Evolutionary conservation across 73 alveolate species (phyloP).

Genomic region (Paramecium sexaurelia): DNA sequence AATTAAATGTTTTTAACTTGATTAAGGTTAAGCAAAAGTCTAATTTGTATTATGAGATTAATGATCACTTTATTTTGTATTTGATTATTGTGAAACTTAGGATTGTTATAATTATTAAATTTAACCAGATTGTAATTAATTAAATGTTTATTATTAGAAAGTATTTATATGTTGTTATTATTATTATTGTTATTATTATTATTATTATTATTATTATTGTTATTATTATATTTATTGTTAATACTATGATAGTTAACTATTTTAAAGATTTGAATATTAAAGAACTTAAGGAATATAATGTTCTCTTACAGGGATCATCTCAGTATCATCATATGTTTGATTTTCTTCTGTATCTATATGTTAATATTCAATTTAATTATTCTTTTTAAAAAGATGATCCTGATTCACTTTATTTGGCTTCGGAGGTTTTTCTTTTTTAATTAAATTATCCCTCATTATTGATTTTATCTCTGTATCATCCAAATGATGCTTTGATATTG

Average conservation of each 20-base stretch:
- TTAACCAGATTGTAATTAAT: neutral
- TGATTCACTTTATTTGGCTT: neutral
- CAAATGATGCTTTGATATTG: slow-evolving; percentile 12
- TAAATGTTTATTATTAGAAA: neutral
- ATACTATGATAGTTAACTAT: neutral
- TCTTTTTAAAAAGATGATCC: neutral
- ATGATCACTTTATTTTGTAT: neutral
- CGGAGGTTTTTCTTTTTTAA: slow-evolving; percentile 37
- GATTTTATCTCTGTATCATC: slow-evolving; percentile 43
- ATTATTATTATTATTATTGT: neutral
- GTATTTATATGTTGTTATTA: neutral
- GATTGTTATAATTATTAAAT: neutral
- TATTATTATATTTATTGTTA: neutral
- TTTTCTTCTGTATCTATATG: neutral
- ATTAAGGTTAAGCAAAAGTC: slow-evolving; percentile 50
- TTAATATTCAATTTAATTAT: neutral
- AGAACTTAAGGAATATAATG: neutral
- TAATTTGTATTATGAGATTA: slow-evolving; percentile 39
- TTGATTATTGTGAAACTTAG: neutral
- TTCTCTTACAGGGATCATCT: neutral
- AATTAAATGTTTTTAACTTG: neutral
- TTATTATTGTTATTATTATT: too few species aligned
- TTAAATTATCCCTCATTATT: slow-evolving; percentile 8
- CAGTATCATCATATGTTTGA: neutral
- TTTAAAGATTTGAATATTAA: neutral